Percentiles rank a stretch among this genome's conserved stretches.
phyloP scores from a whole-genome alignment of 495 filamentous ascomycete species.

The Penicillium psychrofluorescens region DNA sequence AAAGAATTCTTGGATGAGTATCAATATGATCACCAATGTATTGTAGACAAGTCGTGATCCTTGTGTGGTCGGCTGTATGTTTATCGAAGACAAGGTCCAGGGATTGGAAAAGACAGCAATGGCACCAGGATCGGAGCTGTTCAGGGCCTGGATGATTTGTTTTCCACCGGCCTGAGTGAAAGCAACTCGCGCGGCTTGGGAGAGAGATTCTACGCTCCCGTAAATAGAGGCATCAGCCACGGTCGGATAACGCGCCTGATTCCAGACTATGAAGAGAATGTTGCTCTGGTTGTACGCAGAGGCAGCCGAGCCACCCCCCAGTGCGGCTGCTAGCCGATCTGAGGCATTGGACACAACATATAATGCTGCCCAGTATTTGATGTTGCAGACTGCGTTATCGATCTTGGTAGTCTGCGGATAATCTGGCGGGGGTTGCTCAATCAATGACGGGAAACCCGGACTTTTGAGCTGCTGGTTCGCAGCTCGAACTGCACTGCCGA shows the following conservation, averaged over 20 bases:
- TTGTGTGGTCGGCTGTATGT: conserved; percentile 41
- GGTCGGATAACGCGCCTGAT: conserved; percentile 42
- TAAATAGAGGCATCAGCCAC: conserved; percentile 29
- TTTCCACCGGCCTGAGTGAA: conserved; percentile 28
- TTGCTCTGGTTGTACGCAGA: conserved; percentile 29
- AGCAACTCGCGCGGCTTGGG: conserved; percentile 23
- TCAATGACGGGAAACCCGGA: conserved; percentile 30
- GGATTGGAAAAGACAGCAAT: conserved; percentile 34
- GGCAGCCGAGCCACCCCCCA: conserved; percentile 21
- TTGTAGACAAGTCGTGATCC: conserved; percentile 46
- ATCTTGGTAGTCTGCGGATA: conserved; percentile 21
- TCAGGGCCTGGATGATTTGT: conserved; percentile 14
- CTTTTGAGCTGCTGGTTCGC: conserved; percentile 35
- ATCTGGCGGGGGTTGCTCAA: conserved; percentile 15
- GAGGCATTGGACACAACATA: conserved; percentile 33
- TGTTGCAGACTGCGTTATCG: conserved; percentile 30
- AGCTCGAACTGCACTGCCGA: conserved; percentile 32
- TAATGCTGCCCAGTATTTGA: conserved; percentile 40
- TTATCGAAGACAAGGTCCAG: conserved; percentile 26
- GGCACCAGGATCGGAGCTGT: conserved; percentile 21
- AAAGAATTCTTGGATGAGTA: conserved; percentile 49
- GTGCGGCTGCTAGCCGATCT: conserved; percentile 21
- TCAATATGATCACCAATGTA: conserved; percentile 40
- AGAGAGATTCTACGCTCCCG: conserved; percentile 19
- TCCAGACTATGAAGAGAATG: conserved; percentile 41